Percentiles rank a stretch among this genome's conserved stretches.
Evolutionary conservation across 768 basidiomycete species (phyloP).

Genomic region (Tricholoma matsutake): DNA sequence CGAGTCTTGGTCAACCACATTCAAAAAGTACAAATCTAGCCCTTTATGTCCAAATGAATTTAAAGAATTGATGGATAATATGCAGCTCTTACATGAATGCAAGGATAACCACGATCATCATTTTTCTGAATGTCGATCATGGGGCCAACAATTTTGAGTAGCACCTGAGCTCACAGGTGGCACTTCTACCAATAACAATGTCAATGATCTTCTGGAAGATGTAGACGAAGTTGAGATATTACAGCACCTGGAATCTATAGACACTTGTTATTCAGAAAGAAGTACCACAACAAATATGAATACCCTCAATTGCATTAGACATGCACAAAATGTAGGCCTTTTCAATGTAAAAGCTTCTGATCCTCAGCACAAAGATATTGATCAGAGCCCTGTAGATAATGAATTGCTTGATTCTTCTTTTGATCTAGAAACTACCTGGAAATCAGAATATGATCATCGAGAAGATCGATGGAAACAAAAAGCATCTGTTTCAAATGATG

Average conservation of each 20-base stretch:
- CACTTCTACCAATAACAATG: neutral
- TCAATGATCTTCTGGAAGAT: neutral
- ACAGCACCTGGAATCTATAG: neutral
- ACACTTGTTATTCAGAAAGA: neutral
- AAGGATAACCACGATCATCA: conserved; percentile 16
- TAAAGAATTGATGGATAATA: conserved; percentile 32
- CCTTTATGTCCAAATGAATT: neutral
- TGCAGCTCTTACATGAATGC: conserved; percentile 41
- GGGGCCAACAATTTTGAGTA: conserved; percentile 29
- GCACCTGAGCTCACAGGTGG: conserved; percentile 6
- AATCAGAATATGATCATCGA: neutral
- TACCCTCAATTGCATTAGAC: neutral
- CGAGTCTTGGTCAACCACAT: conserved; percentile 30
- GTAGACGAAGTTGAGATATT: neutral
- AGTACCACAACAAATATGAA: neutral
- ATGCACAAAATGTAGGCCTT: neutral
- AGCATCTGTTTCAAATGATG: neutral
- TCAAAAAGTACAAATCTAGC: conserved; percentile 6
- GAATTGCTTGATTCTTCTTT: neutral
- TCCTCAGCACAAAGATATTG: neutral
- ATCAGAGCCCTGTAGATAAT: neutral
- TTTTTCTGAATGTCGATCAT: conserved; percentile 9
- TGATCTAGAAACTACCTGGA: too few relatives aligned
- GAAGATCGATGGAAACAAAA: neutral
- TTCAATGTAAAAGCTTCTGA: too few relatives aligned